Conservation (phyloP, 2,329 filamentous ascomycete species). For the Aspergillus pseudoglaucus region DNA sequence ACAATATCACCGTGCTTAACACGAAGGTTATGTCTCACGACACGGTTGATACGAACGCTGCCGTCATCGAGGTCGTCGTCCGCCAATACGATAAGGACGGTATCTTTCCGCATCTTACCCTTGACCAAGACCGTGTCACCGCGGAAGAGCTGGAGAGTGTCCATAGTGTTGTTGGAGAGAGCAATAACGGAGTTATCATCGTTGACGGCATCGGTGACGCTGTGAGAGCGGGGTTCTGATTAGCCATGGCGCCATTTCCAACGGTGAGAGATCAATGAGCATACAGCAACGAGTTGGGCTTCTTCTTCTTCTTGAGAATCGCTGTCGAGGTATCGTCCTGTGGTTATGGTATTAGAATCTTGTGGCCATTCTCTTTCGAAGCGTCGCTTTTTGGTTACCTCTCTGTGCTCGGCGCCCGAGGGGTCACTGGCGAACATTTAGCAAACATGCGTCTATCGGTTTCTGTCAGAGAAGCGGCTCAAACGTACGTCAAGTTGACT, state of each 20-base stretch:
- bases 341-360: slow-evolving; percentile 13
- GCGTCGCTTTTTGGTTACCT: slow-evolving; percentile 47
- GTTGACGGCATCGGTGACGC: slow-evolving; percentile 95
- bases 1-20: slow-evolving; percentile 98
- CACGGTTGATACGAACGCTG: slow-evolving; percentile 94
- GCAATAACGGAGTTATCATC: slow-evolving; percentile 99
- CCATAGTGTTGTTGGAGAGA: slow-evolving; percentile 98
- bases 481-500: slow-evolving; percentile 70
- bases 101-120: slow-evolving; percentile 99
- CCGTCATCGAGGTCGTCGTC: slow-evolving; percentile 98
- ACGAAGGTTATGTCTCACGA: slow-evolving; percentile 94
- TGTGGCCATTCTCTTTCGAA: slow-evolving; percentile 12
- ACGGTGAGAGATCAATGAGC: slow-evolving; percentile 19
- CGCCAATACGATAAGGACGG: slow-evolving; percentile 91
- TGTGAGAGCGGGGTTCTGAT: slow-evolving; percentile 36
- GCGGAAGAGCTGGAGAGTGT: slow-evolving; percentile 94
- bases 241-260: not conserved
- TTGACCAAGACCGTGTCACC: slow-evolving; percentile 97
- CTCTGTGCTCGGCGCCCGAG: slow-evolving; percentile 80
- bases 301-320: slow-evolving; percentile 99
- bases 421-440: slow-evolving; percentile 57
- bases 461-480: not conserved
- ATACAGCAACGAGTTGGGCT: slow-evolving; percentile 97
- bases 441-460: not conserved
- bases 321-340: slow-evolving; percentile 87